Conservation (phyloP, 371 early-diverging fungal genomes). For the Mortierella sp. region DNA sequence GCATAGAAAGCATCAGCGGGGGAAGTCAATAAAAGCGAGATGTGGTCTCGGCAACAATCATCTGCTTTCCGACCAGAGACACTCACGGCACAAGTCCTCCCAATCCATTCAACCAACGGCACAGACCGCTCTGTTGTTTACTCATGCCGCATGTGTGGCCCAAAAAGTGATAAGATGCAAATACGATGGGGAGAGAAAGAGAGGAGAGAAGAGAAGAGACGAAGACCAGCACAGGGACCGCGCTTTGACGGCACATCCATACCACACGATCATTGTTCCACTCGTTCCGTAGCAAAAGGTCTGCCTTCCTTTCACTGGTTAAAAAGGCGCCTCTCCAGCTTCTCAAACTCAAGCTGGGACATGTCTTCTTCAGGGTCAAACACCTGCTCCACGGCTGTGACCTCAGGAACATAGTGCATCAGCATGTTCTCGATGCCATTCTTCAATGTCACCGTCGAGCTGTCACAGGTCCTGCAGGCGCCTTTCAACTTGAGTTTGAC, state of each 20-base stretch:
- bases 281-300: too few species aligned
- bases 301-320: conserved; percentile 45
- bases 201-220: not conserved
- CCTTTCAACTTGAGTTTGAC: conserved; percentile 94
- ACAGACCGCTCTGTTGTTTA: too few species aligned
- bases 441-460: conserved; percentile 90
- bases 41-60: too few species aligned
- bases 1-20: too few species aligned
- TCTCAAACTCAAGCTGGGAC: conserved; percentile 48
- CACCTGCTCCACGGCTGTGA: conserved; percentile 92
- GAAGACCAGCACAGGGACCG: too few species aligned
- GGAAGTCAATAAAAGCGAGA: too few species aligned
- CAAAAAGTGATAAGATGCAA: not conserved
- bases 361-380: conserved; percentile 56
- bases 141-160: too few species aligned
- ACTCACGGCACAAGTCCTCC: too few species aligned
- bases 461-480: conserved; percentile 95
- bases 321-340: conserved; percentile 50
- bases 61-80: too few species aligned
- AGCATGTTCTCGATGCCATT: conserved; percentile 99
- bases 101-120: too few species aligned
- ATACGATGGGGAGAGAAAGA: conserved; percentile 9
- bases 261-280: too few species aligned
- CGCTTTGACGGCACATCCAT: too few species aligned
- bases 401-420: conserved; percentile 97